Percentiles rank a stretch among this genome's conserved stretches.
These are phyloP conservation scores for Ophiocordyceps camponoti-rufipedis DNA, from an alignment of 2,329 filamentous ascomycete species.

Conservation along the genomic window DNA sequence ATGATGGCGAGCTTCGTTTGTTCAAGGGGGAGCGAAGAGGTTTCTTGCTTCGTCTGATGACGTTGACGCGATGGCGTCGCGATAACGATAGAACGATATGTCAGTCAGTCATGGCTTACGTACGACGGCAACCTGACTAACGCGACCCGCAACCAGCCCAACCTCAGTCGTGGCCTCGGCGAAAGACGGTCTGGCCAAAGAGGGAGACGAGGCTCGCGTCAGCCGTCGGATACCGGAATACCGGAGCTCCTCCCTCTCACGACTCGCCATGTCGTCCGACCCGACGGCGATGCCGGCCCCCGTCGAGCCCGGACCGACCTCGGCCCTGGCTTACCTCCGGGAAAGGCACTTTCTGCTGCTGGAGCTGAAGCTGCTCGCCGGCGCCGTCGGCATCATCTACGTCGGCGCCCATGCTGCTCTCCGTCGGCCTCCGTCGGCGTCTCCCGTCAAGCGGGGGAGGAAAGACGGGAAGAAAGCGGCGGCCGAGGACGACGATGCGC, in stretches of 20 bases:
- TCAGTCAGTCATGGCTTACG: too few relatives aligned
- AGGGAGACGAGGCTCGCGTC: too few relatives aligned
- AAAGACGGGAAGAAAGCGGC: constrained; percentile 24
- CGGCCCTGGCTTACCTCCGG: constrained; percentile 12
- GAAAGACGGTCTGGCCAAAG: too few relatives aligned
- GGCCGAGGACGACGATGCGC: constrained; percentile 24
- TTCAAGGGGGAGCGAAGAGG: neutral
- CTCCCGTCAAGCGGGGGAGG: constrained; percentile 30
- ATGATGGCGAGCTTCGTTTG: constrained; percentile 21
- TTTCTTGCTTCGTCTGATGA: neutral
- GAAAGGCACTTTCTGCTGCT: constrained; percentile 24
- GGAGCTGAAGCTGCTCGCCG: constrained; percentile 32
- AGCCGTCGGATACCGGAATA: too few relatives aligned
- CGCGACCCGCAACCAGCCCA: too few relatives aligned
- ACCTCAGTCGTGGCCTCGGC: too few relatives aligned
- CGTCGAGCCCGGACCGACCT: constrained; percentile 2
- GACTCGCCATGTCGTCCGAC: constrained; percentile 5
- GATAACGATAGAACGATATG: too few relatives aligned
- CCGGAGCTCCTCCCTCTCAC: neutral
- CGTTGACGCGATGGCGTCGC: neutral
- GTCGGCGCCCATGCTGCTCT: constrained; percentile 73
- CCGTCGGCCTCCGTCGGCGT: constrained; percentile 65
- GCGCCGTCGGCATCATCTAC: constrained; percentile 69
- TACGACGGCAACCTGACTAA: neutral
- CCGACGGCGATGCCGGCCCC: constrained; percentile 5